Evolutionary conservation across 257 asterid species (phyloP).

Genomic region (Nicotiana obtusifolia): DNA sequence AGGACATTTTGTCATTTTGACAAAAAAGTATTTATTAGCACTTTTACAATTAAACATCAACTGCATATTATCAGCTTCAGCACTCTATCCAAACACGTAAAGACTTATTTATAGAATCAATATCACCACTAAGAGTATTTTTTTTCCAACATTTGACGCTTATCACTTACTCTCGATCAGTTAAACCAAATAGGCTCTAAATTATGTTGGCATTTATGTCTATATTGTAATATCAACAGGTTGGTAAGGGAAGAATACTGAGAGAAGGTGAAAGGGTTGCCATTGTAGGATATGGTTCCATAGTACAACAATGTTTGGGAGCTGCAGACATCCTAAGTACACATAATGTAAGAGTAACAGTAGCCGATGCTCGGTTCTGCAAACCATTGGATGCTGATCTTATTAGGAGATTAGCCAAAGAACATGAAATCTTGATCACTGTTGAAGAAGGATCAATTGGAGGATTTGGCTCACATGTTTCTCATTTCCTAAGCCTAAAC

Average conservation of each 20-base stretch:
- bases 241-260: conserved; percentile 66
- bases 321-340: conserved; percentile 48
- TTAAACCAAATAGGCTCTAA: background rate
- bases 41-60: background rate
- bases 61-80: background rate
- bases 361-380: conserved; percentile 78
- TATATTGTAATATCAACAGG: conserved; percentile 22
- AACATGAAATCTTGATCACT: conserved; percentile 61
- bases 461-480: conserved; percentile 74
- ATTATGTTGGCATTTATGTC: background rate
- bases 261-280: conserved; percentile 62
- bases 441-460: conserved; percentile 82
- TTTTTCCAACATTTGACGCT: background rate
- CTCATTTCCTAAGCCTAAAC: conserved; percentile 54
- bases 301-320: conserved; percentile 53
- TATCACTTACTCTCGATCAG: background rate
- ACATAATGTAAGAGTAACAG: conserved; percentile 37
- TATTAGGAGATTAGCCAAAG: conserved; percentile 46
- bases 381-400: conserved; percentile 70
- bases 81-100: background rate
- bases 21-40: background rate
- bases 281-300: conserved; percentile 63
- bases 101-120: background rate
- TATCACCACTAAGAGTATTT: background rate
- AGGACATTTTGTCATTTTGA: background rate